Evolutionary conservation across 2,329 filamentous ascomycete genomes (phyloP), one percentile per base, ranked within the genome.

Genomic region (Cladosporium phlei): DNA sequence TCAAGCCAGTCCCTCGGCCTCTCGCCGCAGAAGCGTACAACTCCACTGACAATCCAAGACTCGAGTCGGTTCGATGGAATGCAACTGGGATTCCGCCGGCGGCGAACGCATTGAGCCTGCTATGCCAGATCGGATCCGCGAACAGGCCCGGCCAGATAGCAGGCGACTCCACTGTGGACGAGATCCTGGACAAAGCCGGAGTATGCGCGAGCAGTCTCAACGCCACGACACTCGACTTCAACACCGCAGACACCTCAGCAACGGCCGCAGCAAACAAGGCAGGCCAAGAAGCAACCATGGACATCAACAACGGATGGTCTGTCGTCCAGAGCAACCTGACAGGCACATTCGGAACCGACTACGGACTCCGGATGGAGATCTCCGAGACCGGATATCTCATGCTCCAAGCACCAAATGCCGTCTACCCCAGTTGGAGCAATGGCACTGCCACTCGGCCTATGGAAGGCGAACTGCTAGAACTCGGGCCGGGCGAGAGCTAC

Each of bases 341-440:
- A 2, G 52, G 52, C n/a, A 27, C 30, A 12, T 55, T 46, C 29
- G 42, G 43, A 9, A 19, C 20, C 9, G 32, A 53, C 21, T 52
- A 55, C 22, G 44, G 32, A 4, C 25, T 53, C 12, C 51, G 53
- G 14, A 32, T 48, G 10, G 21, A 35, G 17, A 30, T 50, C 10
- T 33, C 53, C 1, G 16, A 28, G 4, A 33, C 42, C 3, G 48
- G 49, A 17, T 55, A 53, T 28, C 27, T 55, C 11, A 42, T 43
- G 37, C 46, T 53, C 17, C 12, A 29, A 10, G 21, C 46, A 6
- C 43, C 47, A 5, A 20, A 38, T 22, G 53, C 53, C 8, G 12
- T 53, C 16, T 55, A 55, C 19, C 53, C 53, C 1, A 42, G 34
- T n/a, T 53, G 38, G 48, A 40, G 21, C 14, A 52, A 49, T 20